A percentile compares a stretch with the other conserved stretches of the same genome.
These are phyloP conservation scores for Schwanniomyces polymorphus DNA, from an alignment of 805 yeast genomes.

Conservation along the genomic window DNA sequence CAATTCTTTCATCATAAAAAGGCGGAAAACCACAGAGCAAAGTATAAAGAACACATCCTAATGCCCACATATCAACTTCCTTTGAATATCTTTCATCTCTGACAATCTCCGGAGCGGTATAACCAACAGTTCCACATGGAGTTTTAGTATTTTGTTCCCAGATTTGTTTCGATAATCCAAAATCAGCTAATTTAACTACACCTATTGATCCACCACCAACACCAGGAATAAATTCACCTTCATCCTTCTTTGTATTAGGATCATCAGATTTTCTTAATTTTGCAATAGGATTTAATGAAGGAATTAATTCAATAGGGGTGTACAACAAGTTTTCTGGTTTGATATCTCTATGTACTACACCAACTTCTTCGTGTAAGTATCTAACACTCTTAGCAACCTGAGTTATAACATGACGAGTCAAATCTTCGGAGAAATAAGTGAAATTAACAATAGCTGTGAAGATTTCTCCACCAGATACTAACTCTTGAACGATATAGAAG, in stretches of 20 bases:
- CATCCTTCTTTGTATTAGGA: slow-evolving; percentile 70
- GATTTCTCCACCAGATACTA: slow-evolving; percentile 76
- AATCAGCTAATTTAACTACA: slow-evolving; percentile 86
- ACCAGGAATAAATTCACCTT: slow-evolving; percentile 78
- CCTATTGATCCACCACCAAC: slow-evolving; percentile 96
- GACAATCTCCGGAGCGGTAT: slow-evolving; percentile 97
- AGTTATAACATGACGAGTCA: slow-evolving; percentile 59
- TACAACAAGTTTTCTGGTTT: slow-evolving; percentile 78
- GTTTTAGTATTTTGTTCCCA: slow-evolving; percentile 90
- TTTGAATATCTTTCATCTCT: slow-evolving; percentile 89
- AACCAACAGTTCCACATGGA: slow-evolving; percentile 98
- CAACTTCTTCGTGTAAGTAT: slow-evolving; percentile 70
- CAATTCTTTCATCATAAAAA: slow-evolving; percentile 83
- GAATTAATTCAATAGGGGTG: slow-evolving; percentile 55
- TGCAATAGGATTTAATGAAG: slow-evolving; percentile 34
- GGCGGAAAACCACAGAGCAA: slow-evolving; percentile 97
- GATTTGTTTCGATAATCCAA: slow-evolving; percentile 89
- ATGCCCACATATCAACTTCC: slow-evolving; percentile 98
- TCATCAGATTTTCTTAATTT: slow-evolving; percentile 67
- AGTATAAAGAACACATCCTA: slow-evolving; percentile 94
- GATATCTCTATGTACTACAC: slow-evolving; percentile 81
- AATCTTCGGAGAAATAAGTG: slow-evolving; percentile 65
- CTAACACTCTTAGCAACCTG: slow-evolving; percentile 66
- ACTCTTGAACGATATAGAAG: slow-evolving; percentile 71
- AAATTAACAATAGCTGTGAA: slow-evolving; percentile 66